Base-by-base conservation (phyloP, 345 rosid genomes). In the Arabidopsis suecica region DNA sequence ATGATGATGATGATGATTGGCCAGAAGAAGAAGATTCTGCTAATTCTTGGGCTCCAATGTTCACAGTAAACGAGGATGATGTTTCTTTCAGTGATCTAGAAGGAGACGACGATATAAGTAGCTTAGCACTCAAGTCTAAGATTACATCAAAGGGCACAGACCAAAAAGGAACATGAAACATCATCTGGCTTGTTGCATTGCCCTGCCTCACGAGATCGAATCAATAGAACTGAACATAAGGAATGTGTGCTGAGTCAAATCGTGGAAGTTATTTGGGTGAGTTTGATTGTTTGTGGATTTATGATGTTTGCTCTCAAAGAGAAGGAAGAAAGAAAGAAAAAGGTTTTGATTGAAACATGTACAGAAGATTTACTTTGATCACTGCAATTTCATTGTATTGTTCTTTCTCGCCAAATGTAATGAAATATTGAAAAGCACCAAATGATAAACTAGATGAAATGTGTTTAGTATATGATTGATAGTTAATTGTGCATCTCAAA, bases 61-160 rank as follows among this genome's bases (percentile, higher is more conserved):
- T 68, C 28, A 68, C 87, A 38, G 96, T 63, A 66, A 88, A 92
- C 71, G 98, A 90, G 1, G 98, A 93, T 69, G 99, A 93, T 64
- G 94, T 93, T n/a, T 92, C 98, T 4, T 95, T 93, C 69, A 93
- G 99, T 78, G 99, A 95, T 83, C 94, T 95, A 0, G 98, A 95
- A 86, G 97, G 92, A 2, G 98, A 93, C 48, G 97, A 90, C 53
- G 93, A 79, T 63, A 73, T 79, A 56, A 74, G 82, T 49, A 54
- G 79, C 75, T 51, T 79, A 68, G 78, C 82, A 7, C 79, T 79
- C 65, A 79, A 79, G 65, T 79, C 79, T 62, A 78, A 72, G 55
- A 36, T 0, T 34, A 61, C 13, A n/a, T 13, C 64, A 33, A 66
- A 72, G 34, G 44, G 40, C 12, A 33, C 44, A 50, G 62, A 72